Conservation (phyloP, 768 basidiomycete species). For the Russula sp. region DNA sequence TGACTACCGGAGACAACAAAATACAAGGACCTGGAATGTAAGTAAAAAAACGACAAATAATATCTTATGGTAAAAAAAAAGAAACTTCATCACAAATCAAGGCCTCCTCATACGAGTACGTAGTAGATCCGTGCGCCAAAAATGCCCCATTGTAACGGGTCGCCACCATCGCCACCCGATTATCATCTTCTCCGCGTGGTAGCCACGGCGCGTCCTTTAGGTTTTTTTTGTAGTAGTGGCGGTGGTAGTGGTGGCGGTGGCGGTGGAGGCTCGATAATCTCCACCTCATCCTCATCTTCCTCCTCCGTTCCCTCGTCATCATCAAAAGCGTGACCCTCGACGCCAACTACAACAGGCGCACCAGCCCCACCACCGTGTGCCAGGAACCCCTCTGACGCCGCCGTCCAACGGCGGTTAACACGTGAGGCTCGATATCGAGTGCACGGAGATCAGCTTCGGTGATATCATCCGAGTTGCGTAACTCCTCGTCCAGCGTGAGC, state of each 20-base stretch:
- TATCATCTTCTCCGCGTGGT: constrained; percentile 14
- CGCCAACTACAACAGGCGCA: constrained; percentile 64
- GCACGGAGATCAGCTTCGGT: constrained; percentile 36
- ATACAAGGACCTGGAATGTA: background rate
- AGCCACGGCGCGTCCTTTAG: background rate
- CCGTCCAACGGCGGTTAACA: constrained; percentile 49
- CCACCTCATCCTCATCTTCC: constrained; percentile 2
- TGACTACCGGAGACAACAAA: background rate
- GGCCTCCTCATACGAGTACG: background rate
- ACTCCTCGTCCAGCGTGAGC: constrained; percentile 65
- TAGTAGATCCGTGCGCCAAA: constrained; percentile 6
- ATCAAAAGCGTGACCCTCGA: background rate
- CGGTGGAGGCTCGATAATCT: background rate
- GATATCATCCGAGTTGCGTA: constrained; percentile 45
- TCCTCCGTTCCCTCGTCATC: constrained; percentile 41
- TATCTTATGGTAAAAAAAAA: background rate
- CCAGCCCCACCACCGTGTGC: constrained; percentile 77
- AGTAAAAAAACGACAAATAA: background rate
- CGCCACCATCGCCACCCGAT: background rate
- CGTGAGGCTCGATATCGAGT: constrained; percentile 40
- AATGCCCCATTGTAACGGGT: background rate
- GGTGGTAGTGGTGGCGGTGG: background rate
- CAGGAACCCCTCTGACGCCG: constrained; percentile 58
- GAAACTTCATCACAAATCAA: background rate
- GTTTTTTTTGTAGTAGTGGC: background rate